These are phyloP conservation scores for Blechomonas ayalai DNA, from an alignment of 208 protist genomes.

Conservation along the genomic window DNA sequence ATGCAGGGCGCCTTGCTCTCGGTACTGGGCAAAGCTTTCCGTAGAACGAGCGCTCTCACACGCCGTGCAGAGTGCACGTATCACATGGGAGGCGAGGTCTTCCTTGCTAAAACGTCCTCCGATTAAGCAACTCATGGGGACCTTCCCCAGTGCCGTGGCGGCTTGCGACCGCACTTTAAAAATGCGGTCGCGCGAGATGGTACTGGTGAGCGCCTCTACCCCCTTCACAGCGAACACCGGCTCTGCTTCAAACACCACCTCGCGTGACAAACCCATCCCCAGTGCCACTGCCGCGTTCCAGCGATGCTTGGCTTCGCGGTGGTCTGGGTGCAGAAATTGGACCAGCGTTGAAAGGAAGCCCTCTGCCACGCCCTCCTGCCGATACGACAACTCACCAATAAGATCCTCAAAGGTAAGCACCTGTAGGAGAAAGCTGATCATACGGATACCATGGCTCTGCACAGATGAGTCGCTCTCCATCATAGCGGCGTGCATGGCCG, in stretches of 20 bases:
- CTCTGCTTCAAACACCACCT: conserved; percentile 63
- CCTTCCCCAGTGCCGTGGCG: conserved; percentile 33
- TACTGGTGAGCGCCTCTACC: conserved; percentile 37
- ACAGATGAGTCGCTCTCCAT: conserved; percentile 27
- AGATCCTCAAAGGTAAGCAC: conserved; percentile 53
- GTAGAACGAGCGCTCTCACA: conserved; percentile 29
- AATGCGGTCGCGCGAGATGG: conserved; percentile 50
- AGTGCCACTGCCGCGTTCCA: conserved; percentile 76
- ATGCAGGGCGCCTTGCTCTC: conserved; percentile 45
- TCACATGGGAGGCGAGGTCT: conserved; percentile 38
- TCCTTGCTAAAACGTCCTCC: conserved; percentile 18
- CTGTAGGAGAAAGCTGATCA: conserved; percentile 68
- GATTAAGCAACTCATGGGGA: conserved; percentile 9
- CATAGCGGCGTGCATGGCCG: conserved; percentile 44
- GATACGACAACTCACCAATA: conserved; percentile 39
- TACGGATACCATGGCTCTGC: conserved; percentile 71
- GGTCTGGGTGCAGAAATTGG: conserved; percentile 23
- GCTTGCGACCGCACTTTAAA: conserved; percentile 85
- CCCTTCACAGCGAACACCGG: conserved; percentile 32
- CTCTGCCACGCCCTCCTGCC: conserved; percentile 47
- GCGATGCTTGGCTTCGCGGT: conserved; percentile 57
- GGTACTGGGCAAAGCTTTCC: conserved; percentile 61
- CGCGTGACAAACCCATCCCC: conserved; percentile 39
- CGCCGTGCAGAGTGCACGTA: conserved; percentile 52
- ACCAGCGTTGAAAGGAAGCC: conserved; percentile 57